Percentiles rank a stretch among this genome's conserved stretches.
Conservation (phyloP, 2,329 filamentous ascomycete species). For the Didymellaceae sp. region DNA sequence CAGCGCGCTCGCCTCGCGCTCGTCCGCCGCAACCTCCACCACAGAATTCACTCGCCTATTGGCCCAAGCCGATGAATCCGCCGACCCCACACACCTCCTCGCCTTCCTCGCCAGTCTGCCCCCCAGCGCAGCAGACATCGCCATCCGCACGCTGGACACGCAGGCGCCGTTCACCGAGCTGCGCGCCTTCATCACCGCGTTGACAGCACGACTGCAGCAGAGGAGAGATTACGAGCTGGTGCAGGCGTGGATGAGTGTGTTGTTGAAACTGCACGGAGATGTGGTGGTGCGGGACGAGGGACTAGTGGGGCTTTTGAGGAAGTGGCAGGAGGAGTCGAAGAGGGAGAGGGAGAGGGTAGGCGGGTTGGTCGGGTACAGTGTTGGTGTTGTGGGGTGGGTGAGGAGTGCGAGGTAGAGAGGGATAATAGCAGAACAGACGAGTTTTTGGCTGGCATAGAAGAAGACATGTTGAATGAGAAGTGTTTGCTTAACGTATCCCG, state of each 20-base stretch:
- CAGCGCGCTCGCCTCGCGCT: slow-evolving; percentile 41
- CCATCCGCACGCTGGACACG: slow-evolving; percentile 77
- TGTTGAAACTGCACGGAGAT: slow-evolving; percentile 78
- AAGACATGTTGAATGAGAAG: too few relatives aligned
- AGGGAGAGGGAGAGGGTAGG: slow-evolving; percentile 74
- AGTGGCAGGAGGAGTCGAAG: slow-evolving; percentile 77
- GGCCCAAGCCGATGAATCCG: slow-evolving; percentile 55
- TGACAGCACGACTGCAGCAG: slow-evolving; percentile 72
- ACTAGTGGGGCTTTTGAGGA: slow-evolving; percentile 65
- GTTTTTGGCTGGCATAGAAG: too few relatives aligned
- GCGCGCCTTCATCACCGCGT: slow-evolving; percentile 77
- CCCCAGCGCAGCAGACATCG: slow-evolving; percentile 86
- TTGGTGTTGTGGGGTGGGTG: slow-evolving; percentile 83
- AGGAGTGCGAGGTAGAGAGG: slow-evolving; percentile 57
- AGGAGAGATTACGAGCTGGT: slow-evolving; percentile 89
- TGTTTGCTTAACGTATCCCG: too few relatives aligned
- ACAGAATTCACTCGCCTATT: slow-evolving; percentile 59
- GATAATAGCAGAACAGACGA: too few relatives aligned
- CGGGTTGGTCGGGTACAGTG: slow-evolving; percentile 82
- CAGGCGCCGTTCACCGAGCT: slow-evolving; percentile 70
- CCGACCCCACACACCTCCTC: slow-evolving; percentile 70
- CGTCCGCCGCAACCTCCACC: slow-evolving; percentile 38
- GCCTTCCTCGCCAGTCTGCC: slow-evolving; percentile 79
- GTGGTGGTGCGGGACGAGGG: slow-evolving; percentile 58
- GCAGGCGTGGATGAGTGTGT: slow-evolving; percentile 97